Percentiles rank a stretch among this genome's conserved stretches.
Evolutionary conservation across 73 alveolate genomes (phyloP).

Genomic region (Tetrahymena thermophila): DNA sequence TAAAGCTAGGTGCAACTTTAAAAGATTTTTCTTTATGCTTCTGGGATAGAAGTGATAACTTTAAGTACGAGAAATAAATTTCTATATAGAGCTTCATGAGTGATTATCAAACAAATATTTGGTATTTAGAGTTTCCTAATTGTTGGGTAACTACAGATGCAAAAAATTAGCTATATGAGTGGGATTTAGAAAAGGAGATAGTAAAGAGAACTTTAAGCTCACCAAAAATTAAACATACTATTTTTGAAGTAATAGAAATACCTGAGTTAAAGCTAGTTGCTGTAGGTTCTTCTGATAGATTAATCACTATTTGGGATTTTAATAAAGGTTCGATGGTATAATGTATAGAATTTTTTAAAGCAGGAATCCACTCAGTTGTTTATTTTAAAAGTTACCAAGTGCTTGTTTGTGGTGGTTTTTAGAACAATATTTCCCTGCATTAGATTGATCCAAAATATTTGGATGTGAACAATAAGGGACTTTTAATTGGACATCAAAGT

Average conservation of each 20-base stretch:
- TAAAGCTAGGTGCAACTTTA: conserved; percentile 29
- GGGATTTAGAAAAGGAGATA: conserved; percentile 34
- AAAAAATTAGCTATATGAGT: conserved; percentile 14
- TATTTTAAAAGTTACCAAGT: conserved; percentile 22
- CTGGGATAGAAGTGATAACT: conserved; percentile 17
- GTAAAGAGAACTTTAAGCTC: conserved; percentile 1
- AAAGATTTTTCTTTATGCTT: conserved; percentile 18
- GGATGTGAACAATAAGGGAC: conserved; percentile 33
- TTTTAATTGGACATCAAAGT: conserved; percentile 26
- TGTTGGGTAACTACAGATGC: conserved; percentile 43
- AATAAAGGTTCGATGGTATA: conserved; percentile 15
- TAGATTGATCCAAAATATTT: conserved; percentile 29
- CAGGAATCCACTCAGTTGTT: conserved; percentile 25
- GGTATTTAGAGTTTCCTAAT: conserved; percentile 37
- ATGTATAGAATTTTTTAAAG: conserved; percentile 6
- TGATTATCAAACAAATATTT: conserved; percentile 28
- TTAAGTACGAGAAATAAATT: background rate
- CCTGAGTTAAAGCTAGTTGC: conserved; percentile 37
- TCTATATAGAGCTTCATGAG: conserved; percentile 9
- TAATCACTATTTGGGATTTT: conserved; percentile 31
- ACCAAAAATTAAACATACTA: background rate
- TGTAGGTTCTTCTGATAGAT: conserved; percentile 29
- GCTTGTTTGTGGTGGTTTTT: conserved; percentile 30
- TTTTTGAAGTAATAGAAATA: conserved; percentile 29
- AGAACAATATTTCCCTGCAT: conserved; percentile 18